Evolutionary conservation across 2,329 filamentous ascomycete species (phyloP), one percentile per base, ranked within the genome.

Genomic region (Rhinocladiella mackenziei): DNA sequence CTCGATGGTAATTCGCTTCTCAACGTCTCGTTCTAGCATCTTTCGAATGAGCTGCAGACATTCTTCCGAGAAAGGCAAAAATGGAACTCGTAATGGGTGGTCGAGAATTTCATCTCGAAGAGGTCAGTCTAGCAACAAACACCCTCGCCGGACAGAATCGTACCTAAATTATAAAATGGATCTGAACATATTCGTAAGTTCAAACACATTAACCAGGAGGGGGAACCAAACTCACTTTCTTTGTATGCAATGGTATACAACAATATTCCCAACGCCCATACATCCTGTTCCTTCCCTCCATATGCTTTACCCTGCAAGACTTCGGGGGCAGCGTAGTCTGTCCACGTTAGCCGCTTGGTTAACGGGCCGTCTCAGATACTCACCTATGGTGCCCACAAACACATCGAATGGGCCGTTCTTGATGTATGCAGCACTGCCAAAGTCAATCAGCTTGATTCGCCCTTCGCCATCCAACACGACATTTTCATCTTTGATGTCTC

Each of bases 161-260:
- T 33, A 53, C 50, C 50, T 47, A 53, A 37, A 35, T 53, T 50
- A 38, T 53, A 53, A 29, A 53, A 53, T 3, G 50, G 50, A 37
- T 53, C 48, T 51, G 25, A 11, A n/a, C 18, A 26, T 11, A 8
- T 4, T n/a, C 32, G 23, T 41, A 18, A 46, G 38, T 37, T 18
- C 17, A 41, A 7, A 3, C 9, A 15, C n/a, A 36, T 25, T 3
- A 31, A n/a, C 5, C 5, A 19, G 11, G 26, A 42, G 5, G 39
- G 8, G 7, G 18, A 13, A 22, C 18, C 43, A 9, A 44, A 98
- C 1, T 92, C 91, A 62, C 98, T 98, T 69, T 98, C 92, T 70
- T 97, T 98, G 76, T 98, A 98, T 60, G 97, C 85, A 61, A 98
- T 96, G 19, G 92, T 98, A 72, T 98, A 98, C 10, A 98, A 79